Percentiles rank a stretch among this genome's conserved stretches.
Evolutionary conservation across 106 monocot genomes (phyloP).

Genomic region (Cymbidium sinense): DNA sequence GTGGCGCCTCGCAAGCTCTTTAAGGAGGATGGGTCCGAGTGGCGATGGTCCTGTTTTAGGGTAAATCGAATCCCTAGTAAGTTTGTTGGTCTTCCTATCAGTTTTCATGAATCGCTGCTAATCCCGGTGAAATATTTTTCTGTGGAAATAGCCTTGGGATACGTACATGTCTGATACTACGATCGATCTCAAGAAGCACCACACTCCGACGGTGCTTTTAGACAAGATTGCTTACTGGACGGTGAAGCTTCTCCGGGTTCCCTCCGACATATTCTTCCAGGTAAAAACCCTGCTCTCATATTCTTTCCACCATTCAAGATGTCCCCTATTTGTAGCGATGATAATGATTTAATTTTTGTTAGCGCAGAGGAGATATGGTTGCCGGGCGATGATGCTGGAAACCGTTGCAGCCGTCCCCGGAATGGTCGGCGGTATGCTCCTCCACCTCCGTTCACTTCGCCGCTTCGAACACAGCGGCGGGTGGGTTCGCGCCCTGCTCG

Average conservation of each 20-base stretch:
- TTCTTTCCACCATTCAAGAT: neutral
- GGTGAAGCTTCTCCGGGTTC: slow-evolving; percentile 44
- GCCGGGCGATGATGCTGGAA: slow-evolving; percentile 29
- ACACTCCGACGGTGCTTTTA: slow-evolving; percentile 26
- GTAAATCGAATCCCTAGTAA: slow-evolving; percentile 12
- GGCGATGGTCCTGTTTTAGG: slow-evolving; percentile 57
- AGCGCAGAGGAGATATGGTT: slow-evolving; percentile 17
- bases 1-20: slow-evolving; percentile 22
- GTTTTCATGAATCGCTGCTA: neutral
- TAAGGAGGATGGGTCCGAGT: slow-evolving; percentile 49
- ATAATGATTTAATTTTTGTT: neutral
- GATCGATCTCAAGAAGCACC: slow-evolving; percentile 58
- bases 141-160: slow-evolving; percentile 47
- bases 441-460: slow-evolving; percentile 35
- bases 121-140: neutral
- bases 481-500: slow-evolving; percentile 24
- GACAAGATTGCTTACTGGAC: slow-evolving; percentile 48
- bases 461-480: slow-evolving; percentile 43
- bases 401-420: slow-evolving; percentile 26
- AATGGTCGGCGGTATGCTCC: slow-evolving; percentile 32
- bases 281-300: slow-evolving; percentile 8
- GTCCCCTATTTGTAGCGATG: neutral
- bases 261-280: slow-evolving; percentile 63
- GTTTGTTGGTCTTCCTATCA: neutral
- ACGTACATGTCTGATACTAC: slow-evolving; percentile 39